Evolutionary conservation across 2,329 filamentous ascomycete genomes (phyloP), one percentile per base, ranked within the genome.

Genomic region (Byssoonygena ceratinophila): DNA sequence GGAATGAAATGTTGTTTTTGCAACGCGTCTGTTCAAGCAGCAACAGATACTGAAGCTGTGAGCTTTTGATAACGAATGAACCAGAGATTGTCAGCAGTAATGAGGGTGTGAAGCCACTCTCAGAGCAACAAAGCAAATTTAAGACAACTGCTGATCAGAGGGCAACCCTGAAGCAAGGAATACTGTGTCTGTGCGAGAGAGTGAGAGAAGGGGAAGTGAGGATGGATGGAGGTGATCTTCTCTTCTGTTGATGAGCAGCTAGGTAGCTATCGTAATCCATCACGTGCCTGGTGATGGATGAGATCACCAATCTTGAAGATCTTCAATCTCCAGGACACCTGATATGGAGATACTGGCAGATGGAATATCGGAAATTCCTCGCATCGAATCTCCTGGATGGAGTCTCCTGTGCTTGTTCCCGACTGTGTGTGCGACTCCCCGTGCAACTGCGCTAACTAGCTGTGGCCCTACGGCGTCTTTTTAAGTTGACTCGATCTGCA

Each of bases 221-320:
- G n/a, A n/a, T 22, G 20, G 37, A 46, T 41, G 36, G n/a, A n/a
- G n/a, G 18, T 43, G 47, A 50, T 40, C 25, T 31, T 23, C 25
- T 41, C 37, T 32, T 25, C 29, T 48, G 25, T 22, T n/a, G 22
- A 20, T 34, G n/a, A 27, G 16, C 27, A 25, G 25, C n/a, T n/a
- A n/a, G n/a, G n/a, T n/a, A n/a, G n/a, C n/a, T 34, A 43, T 50
- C 37, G 27, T 32, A 43, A 34, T 43, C 37, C 37, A 50, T 50
- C 47, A 50, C 47, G 47, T 50, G 47, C 47, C 22, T 20, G 22
- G 34, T 29, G 34, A 36, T 49, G 46, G 34, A 49, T 49, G 46
- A 49, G 46, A 49, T 49, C 46, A 49, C 46, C 46, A n/a, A 40
- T 27, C 14, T 29, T 20, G 46, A 40, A 2, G 40, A 44, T 44